Evolutionary conservation across 106 monocot genomes (phyloP), one percentile per base, ranked within the genome.

Genomic region (Phalaenopsis aphrodite): DNA sequence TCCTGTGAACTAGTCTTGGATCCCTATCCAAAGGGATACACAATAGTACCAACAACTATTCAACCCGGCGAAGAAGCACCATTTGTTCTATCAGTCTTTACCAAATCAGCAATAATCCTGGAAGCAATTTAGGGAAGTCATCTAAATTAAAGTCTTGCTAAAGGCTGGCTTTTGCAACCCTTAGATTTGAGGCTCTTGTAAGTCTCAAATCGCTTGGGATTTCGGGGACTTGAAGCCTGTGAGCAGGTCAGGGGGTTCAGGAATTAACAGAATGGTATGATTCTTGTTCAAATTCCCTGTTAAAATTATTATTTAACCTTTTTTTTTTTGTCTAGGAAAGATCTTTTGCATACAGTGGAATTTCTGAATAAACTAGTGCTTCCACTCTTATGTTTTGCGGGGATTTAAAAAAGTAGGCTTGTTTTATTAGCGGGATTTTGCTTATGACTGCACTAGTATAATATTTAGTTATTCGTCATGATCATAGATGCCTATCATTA

Each of bases 61-160:
- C 92, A 98, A 81, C 98, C 98, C 78, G 94, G 98, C 77, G 98
- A 98, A 83, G 98, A 98, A 87, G 98, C 98, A 16, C 98, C 98
- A 49, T 98, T 98, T 89, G 85, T 98, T 74, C 84, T 98, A 72
- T 98, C 98, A 69, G 94, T 98, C 82, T 98, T 98, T 82, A 92
- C 94, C 19, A 94, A 98, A 82, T 88, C 94, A 73, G 47, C 94
- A 2, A 88, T 98, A 57, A 98, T 79, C 46, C 79, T 98, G 73
- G 98, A 98, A 56, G 84, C 91, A 36, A 85, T 98, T 56, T 98
- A 78, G 78, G 80, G 48, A 55, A 36, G 72, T 41, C 65, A 21
- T 67, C 42, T 7, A 55, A 18, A 18, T 74, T 55, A 18, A 61
- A 24, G 55, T 17, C 48, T 61, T 80, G 39, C 46, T 81, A 78